These are phyloP conservation scores for Zygoascus sp. DNA, from an alignment of 1,139 yeast genomes.

Conservation along the genomic window DNA sequence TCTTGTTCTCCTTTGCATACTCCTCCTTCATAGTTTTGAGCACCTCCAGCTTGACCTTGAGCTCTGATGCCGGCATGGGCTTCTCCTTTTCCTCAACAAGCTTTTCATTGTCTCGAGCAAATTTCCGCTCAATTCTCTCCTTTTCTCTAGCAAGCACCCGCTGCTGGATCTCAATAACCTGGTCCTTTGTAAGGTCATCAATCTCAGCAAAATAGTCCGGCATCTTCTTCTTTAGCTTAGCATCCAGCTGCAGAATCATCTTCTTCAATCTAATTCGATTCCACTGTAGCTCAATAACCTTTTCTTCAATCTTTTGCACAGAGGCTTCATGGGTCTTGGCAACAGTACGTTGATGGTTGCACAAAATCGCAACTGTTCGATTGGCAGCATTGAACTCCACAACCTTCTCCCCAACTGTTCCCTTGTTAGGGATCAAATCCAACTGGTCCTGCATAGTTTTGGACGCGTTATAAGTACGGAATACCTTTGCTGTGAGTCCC, in stretches of 20 bases:
- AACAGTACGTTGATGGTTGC: conserved; percentile 96
- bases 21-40: conserved; percentile 53
- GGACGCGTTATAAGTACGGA: conserved; percentile 96
- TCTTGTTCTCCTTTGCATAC: conserved; percentile 55
- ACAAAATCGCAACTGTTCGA: conserved; percentile 87
- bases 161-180: conserved; percentile 54
- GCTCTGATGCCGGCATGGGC: conserved; percentile 48
- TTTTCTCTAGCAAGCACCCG: conserved; percentile 54
- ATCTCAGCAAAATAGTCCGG: conserved; percentile 60
- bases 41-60: conserved; percentile 55
- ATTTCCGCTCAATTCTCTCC: conserved; percentile 60
- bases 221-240: conserved; percentile 45
- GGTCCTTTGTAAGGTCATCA: conserved; percentile 64
- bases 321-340: conserved; percentile 77
- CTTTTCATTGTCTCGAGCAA: conserved; percentile 74
- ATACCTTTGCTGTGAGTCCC: conserved; percentile 92
- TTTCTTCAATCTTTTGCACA: conserved; percentile 73
- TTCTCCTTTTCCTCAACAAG: conserved; percentile 53
- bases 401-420: conserved; percentile 83
- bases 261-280: conserved; percentile 69
- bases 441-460: conserved; percentile 95
- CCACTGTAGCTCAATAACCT: conserved; percentile 77
- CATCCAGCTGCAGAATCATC: conserved; percentile 65
- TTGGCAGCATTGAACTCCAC: conserved; percentile 91
- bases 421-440: conserved; percentile 75